phyloP scores from a whole-genome alignment of 331 rosid species.

The Rhamnella rubrinervis region DNA sequence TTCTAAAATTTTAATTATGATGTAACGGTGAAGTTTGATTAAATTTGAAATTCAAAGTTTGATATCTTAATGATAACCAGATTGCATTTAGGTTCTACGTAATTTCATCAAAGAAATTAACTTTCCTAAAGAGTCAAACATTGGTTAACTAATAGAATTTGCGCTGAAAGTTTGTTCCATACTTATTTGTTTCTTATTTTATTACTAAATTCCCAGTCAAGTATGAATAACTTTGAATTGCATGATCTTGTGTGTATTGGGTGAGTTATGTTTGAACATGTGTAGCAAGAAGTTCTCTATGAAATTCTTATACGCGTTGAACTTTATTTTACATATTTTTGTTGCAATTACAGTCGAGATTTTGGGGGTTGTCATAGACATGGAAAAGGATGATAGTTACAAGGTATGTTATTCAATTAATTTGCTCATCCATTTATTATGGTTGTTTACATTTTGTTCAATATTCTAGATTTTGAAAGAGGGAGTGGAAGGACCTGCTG shows the following conservation, averaged over 20 bases:
- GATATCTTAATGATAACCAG: too few relatives aligned
- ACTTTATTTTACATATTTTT: constrained; percentile 14
- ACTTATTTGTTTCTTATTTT: constrained; percentile 17
- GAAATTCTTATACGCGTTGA: background rate
- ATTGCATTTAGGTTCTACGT: too few relatives aligned
- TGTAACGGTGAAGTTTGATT: too few relatives aligned
- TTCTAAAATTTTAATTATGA: too few relatives aligned
- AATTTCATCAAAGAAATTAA: too few relatives aligned
- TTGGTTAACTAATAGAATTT: background rate
- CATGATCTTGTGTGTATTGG: constrained; percentile 84
- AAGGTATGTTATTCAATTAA: constrained; percentile 50
- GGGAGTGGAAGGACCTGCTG: constrained; percentile 59
- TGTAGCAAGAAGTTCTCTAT: constrained; percentile 11
- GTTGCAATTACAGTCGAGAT: constrained; percentile 67
- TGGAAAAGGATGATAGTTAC: constrained; percentile 78
- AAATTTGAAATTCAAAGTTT: too few relatives aligned
- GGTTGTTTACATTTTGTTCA: constrained; percentile 11
- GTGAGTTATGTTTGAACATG: constrained; percentile 49
- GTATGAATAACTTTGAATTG: constrained; percentile 48
- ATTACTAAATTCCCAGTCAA: constrained; percentile 47
- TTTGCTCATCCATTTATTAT: constrained; percentile 3
- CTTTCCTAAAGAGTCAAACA: background rate
- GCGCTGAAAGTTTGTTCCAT: too few relatives aligned
- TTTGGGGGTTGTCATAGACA: constrained; percentile 79
- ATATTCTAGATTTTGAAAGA: constrained; percentile 71